These are phyloP conservation scores for Colletotrichum echinochloae DNA, from an alignment of 2,329 filamentous ascomycete species.

Conservation along the genomic window DNA sequence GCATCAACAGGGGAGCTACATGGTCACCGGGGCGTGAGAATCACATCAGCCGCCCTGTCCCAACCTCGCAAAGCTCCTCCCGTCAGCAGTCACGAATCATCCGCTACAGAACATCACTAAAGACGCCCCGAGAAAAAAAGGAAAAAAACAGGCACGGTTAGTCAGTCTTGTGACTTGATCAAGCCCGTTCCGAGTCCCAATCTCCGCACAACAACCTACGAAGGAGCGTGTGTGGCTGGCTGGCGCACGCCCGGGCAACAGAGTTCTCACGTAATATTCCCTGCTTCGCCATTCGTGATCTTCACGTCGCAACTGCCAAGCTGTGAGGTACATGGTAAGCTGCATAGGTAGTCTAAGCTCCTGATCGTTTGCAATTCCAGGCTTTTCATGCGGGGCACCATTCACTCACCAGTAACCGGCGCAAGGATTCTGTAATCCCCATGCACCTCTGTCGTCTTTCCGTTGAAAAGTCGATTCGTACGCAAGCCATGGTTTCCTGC, in stretches of 20 bases:
- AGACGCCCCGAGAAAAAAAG: background rate
- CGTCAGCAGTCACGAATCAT: slow-evolving; percentile 1
- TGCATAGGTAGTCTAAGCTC: background rate
- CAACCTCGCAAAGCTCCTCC: background rate
- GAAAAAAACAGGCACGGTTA: background rate
- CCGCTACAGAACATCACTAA: background rate
- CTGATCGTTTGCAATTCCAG: background rate
- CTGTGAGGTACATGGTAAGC: slow-evolving; percentile 16
- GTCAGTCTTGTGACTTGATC: background rate
- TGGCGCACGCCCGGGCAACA: slow-evolving; percentile 4
- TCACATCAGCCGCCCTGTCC: background rate
- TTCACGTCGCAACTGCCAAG: background rate
- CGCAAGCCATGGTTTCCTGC: background rate
- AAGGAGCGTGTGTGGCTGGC: slow-evolving; percentile 4
- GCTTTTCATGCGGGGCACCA: background rate
- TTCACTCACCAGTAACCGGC: background rate
- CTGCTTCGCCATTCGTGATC: background rate
- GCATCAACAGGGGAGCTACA: background rate
- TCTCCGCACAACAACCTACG: background rate
- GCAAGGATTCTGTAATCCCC: background rate
- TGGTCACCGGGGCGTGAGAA: background rate
- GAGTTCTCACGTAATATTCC: slow-evolving; percentile 27
- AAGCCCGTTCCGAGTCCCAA: background rate
- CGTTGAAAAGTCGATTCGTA: background rate
- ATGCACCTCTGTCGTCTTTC: background rate